Evolutionary conservation across 2,329 filamentous ascomycete genomes (phyloP), one percentile per base, ranked within the genome.

Genomic region (Chrysosporium queenslandicum): DNA sequence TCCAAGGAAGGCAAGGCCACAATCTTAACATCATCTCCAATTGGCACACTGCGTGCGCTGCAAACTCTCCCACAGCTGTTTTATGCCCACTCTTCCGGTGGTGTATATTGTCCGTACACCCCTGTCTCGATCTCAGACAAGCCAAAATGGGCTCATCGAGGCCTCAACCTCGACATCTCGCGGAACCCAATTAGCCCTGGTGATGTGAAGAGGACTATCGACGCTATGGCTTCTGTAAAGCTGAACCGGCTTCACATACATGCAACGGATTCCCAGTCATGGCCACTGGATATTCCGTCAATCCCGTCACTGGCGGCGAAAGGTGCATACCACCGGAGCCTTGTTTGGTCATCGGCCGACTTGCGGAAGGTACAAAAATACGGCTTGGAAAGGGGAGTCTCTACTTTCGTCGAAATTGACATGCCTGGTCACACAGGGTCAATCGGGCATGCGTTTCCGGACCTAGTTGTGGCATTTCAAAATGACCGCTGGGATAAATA

Each of bases 381-480:
- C 64, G 88, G 81, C 2, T 70, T 79, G 3, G 68, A 80, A 30
- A 80, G 83, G 23, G 86, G 86, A 25, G 75, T 92, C 3, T 76
- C 86, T 62, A 76, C 87, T 2, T 80, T 86, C 57, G 71, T 89
- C 46, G 86, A 91, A 65, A 85, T 89, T 57, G 87, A 91, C 63
- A 86, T 86, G 76, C 87, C 87, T 2, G 86, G 86, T 7, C 86
- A 92, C 67, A 87, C 85, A 1, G 80, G 83, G 1, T 76, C 80
- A 11, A 82, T 88, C 49, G 77, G 75, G 23, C 74, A 79, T 57
- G 77, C 81, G 1, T 77, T 84, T 61, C 86, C 87, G 1, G 83
- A 89, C 2, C 74, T 91, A 3, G 80, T 90, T 53, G 76, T 83
- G 1, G 86, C 80, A 12, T 79, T 73, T 66, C 75, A 79, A 56